Evolutionary conservation across 441 rosid genomes (phyloP).

Genomic region (Aleurites moluccanus): DNA sequence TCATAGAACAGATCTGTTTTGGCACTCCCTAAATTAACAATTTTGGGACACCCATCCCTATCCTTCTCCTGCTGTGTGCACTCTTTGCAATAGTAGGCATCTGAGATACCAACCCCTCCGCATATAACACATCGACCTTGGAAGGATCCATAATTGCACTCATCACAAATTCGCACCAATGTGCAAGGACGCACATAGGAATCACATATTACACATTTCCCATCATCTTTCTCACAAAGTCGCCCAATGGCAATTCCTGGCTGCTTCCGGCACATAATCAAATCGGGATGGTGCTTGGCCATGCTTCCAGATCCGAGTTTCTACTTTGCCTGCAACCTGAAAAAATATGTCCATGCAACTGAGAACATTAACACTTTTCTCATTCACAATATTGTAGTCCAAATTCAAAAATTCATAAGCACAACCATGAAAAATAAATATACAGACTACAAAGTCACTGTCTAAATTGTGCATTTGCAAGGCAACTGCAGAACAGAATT

Average conservation of each 20-base stretch:
- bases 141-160: constrained; percentile 92
- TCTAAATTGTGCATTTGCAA: neutral
- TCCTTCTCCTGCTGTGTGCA: constrained; percentile 92
- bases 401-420: neutral
- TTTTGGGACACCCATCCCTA: constrained; percentile 89
- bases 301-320: constrained; percentile 31
- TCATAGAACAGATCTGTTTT: constrained; percentile 86
- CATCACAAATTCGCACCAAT: constrained; percentile 82
- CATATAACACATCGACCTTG: constrained; percentile 91
- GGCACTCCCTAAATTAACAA: constrained; percentile 84
- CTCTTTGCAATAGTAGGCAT: constrained; percentile 88
- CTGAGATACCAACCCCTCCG: constrained; percentile 88
- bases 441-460: no score
- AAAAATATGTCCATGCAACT: neutral
- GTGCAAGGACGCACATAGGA: constrained; percentile 93
- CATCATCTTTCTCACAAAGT: constrained; percentile 84
- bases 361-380: neutral
- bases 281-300: constrained; percentile 97
- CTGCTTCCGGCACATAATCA: constrained; percentile 94
- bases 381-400: neutral
- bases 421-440: neutral
- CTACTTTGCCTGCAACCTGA: neutral
- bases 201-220: constrained; percentile 84
- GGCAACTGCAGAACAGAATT: neutral
- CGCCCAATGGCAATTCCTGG: constrained; percentile 91